Base-by-base conservation (phyloP, 352 stramenopile genomes). In the Thraustochytrium striatum region DNA sequence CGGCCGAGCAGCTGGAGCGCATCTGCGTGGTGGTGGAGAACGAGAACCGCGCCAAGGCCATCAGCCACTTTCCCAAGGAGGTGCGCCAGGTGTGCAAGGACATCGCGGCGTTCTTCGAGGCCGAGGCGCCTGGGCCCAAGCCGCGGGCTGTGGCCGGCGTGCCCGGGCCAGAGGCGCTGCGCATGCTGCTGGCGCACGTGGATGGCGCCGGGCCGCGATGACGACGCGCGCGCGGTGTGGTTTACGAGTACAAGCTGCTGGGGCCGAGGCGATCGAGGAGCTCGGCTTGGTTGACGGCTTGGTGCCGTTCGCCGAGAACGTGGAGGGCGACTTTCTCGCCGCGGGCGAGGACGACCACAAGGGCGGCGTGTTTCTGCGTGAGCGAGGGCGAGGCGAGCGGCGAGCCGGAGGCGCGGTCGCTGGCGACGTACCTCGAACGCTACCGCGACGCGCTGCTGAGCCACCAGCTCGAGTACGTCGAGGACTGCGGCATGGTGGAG, bases 211-310 rank as follows among this genome's bases (percentile, higher is more conserved):
- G 16, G 30, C 25, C 5, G 16, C 11, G 52, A 62, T 5, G 41
- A 36, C 8, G 39, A 62, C 11, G 43, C 32, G 9, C 5, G 25
- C 9, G 65, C 28, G 9, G 30, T 75, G 11, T 75, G 65, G 65
- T 62, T 75, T 75, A 75, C 52, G 65, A 75, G 43, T 75, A 75
- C 32, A 61, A 72, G 28, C 62, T 73, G 39, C 44, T 73, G 8
- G 7, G 16, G 13, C 28, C 39, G 1, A 32, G 9, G 41, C 32
- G 35, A 32, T 73, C 8, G 36, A 39, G 19, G 13, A 72, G 21
- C 39, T 13, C 8, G 9, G 13, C 8, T 19, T 28, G 8, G 62
- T 36, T 25, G 32, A 11, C 30, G 65, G 35, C 16, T 38, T 75
- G 41, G 47, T 68, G 30, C 41, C 65, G 7, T 75, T 75, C 30